Evolutionary conservation across 1,284 basidiomycete genomes (phyloP).

Genomic region (Papiliotrema fonsecae): DNA sequence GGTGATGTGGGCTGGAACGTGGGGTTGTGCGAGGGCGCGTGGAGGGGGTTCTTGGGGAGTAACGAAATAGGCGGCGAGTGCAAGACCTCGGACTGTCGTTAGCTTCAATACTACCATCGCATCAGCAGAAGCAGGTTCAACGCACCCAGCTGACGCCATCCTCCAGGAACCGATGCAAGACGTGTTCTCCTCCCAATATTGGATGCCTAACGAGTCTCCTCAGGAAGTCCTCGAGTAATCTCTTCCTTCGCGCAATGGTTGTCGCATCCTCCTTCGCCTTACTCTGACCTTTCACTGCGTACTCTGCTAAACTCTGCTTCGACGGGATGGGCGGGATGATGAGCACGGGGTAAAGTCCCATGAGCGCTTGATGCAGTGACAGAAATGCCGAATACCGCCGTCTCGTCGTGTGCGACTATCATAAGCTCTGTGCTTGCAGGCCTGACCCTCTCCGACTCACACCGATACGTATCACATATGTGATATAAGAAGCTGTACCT

Average conservation of each 20-base stretch:
- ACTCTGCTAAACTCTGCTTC: slow-evolving; percentile 92
- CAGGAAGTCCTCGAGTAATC: slow-evolving; percentile 93
- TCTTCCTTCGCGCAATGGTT: slow-evolving; percentile 84
- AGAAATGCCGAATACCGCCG: slow-evolving; percentile 98
- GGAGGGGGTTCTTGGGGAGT: slow-evolving; percentile 90
- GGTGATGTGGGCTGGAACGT: slow-evolving; percentile 51
- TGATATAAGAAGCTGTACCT: slow-evolving; percentile 82
- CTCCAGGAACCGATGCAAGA: slow-evolving; percentile 92
- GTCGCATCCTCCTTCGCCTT: slow-evolving; percentile 95
- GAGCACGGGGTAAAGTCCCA: slow-evolving; percentile 87
- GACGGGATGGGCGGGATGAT: slow-evolving; percentile 98
- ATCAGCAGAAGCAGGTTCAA: slow-evolving; percentile 6
- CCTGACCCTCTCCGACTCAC: too few species aligned
- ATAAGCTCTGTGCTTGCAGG: too few species aligned
- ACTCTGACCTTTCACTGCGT: slow-evolving; percentile 85
- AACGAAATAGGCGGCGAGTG: slow-evolving; percentile 85
- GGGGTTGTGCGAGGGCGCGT: slow-evolving; percentile 91
- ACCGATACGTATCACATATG: slow-evolving; percentile 87
- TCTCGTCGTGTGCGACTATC: slow-evolving; percentile 71
- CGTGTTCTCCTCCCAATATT: slow-evolving; percentile 86
- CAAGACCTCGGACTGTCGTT: slow-evolving; percentile 75
- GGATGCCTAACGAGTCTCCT: slow-evolving; percentile 85
- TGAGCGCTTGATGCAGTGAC: slow-evolving; percentile 76
- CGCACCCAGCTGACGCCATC: slow-evolving; percentile 91
- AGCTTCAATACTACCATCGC: neutral